Base-by-base conservation (phyloP, 768 basidiomycete species). In the Pleurotus djamor region DNA sequence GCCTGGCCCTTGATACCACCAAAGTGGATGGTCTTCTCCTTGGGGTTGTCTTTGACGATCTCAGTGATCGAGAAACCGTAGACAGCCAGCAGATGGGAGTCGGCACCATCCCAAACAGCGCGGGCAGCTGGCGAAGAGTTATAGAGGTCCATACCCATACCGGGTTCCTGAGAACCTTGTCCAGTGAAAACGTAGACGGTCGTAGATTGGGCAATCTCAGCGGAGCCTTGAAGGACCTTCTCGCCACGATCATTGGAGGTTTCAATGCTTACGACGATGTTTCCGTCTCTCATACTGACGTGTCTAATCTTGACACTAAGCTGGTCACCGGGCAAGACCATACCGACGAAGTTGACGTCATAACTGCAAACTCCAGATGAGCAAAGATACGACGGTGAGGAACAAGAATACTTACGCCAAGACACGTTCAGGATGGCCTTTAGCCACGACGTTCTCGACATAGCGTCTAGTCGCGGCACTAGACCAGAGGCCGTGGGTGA, bases 111-210 rank as follows among this genome's bases (percentile, higher is more conserved):
- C 97, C 97, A 99, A 56, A 98, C 96, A 44, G 94, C 90, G 62
- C 92, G 91, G 58, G 97, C 97, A 16, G 96, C 94, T 47, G 94
- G 90, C 4, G 95, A 98, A 63, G 74, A 84, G 70, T 86, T 90
- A 82, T 98, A 99, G 2, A 99, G 84, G 64, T 98, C 96, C 95
- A 99, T 98, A 16, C 97, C 97, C 97, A 99, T 98, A 16, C 96
- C 94, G 48, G 89, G 88, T 74, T 98, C 96, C 71, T 98, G 96
- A 5, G 96, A 98, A 58, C 96, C 96, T 71, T 98, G 96, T 34
- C 96, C 96, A 43, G 96, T 98, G 81, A 98, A 98, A 65, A 97
- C 94, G 65, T 98, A 98, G 36, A 92, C 94, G 4, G 95, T 96
- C 14, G 85, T 82, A 1, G 96, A 88, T 71, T 99, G 97, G 2